Base-by-base conservation (phyloP, 164 flowering plant genomes). In the Liquidambar formosana region DNA sequence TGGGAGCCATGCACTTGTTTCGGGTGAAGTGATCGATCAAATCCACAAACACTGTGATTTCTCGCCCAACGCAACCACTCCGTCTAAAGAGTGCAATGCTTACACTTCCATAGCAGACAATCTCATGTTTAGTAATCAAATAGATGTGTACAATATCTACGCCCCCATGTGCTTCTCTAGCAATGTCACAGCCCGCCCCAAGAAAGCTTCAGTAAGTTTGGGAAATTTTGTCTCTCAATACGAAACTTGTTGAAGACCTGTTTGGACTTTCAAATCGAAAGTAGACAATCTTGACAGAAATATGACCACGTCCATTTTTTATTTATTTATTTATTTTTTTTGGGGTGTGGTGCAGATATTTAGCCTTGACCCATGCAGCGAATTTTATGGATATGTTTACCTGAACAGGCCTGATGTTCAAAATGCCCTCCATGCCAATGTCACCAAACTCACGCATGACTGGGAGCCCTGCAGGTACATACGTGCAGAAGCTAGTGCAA, bases 111-210 rank as follows among this genome's bases (percentile, higher is more conserved):
- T 21, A 81, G n/a, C n/a, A n/a, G n/a, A n/a, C n/a, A n/a, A n/a
- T n/a, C n/a, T n/a, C n/a, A n/a, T n/a, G n/a, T n/a, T n/a, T n/a
- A n/a, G n/a, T n/a, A n/a, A n/a, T n/a, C n/a, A n/a, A n/a, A n/a
- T n/a, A n/a, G n/a, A 92, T 61, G 67, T 84, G 12, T 90, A 88
- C 77, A 86, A 84, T 74, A 90, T 92, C 61, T 90, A 92, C 61
- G 86, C 86, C 8, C 91, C 93, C 1, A 4, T 66, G 0, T 92
- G 97, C 81, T 23, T 10, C 41, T 22, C 70, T 18, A 0, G 67
- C 41, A 68, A 43, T 57, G 67, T 84, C 68, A 85, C 94, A 0
- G 47, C 48, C 46, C 16, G 25, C 10, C 90, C 88, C 69, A 85
- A 80, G 33, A 74, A 53, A 26, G 45, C 74, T 33, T 69, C 80